Evolutionary conservation across 768 basidiomycete genomes (phyloP), one percentile per base, ranked within the genome.

Genomic region (Daedaleopsis sinensis): DNA sequence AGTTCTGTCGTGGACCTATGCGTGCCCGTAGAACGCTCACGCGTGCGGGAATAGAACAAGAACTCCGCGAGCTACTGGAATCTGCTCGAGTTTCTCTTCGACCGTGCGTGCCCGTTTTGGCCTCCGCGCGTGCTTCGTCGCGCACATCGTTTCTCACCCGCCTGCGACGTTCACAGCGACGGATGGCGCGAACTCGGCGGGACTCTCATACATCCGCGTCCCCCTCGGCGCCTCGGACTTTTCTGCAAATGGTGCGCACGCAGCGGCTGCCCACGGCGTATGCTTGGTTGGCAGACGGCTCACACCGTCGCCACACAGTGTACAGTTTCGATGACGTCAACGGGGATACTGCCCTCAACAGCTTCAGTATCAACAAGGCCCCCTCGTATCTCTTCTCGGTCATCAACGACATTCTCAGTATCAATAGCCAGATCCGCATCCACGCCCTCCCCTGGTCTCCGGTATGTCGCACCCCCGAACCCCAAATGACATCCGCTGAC

Each of bases 151-250:
- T 38, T 52, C 50, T 52, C 32, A 19, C 35, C 15, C n/a, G 15
- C 35, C 19, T 19, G 3, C 11, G 27, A 15, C 52, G 21, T 23
- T 9, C 38, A 12, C 58, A 82, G 81, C 85, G 16, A 81, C 82
- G 1, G 84, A 91, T 69, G 85, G 80, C 0, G 80, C 81, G 12
- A 77, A 84, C 57, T 79, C 83, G 7, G 89, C 90, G 27, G 90
- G 89, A 1, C 73, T 92, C 54, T 85, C 84, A 46, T 89, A 88
- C 66, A 73, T 92, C 52, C 83, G 90, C 11, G 77, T 91, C 42
- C 83, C 90, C 0, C 78, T 92, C 15, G 90, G 90, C 15, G 87
- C 90, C 5, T 82, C 87, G 3, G 90, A 91, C 72, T 91, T 91
- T 68, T 90, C 90, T 12, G 74, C 82, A 3, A 76, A 66, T 3